Conservation (phyloP, 768 basidiomycete genomes). For the Tulasnella sp. region DNA sequence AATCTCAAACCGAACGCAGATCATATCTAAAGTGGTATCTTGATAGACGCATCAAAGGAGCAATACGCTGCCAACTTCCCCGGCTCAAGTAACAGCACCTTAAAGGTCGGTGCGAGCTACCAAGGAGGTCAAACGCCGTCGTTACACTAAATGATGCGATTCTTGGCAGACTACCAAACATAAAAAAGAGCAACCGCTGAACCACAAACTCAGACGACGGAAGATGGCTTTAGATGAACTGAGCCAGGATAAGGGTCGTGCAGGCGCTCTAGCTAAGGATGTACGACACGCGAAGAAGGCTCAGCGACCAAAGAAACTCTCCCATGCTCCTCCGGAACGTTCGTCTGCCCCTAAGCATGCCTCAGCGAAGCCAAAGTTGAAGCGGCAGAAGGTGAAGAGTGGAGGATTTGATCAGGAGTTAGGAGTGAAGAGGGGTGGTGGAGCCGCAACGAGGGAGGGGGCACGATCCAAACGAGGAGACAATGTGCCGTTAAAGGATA, state of each 20-base stretch:
- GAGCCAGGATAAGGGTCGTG: conserved; percentile 61
- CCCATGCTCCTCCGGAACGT: conserved; percentile 34
- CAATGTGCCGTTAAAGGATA: conserved; percentile 47
- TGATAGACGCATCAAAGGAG: conserved; percentile 67
- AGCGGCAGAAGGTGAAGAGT: conserved; percentile 31
- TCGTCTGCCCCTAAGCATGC: conserved; percentile 39
- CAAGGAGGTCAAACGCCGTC: neutral
- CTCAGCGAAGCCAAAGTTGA: conserved; percentile 35
- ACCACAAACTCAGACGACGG: conserved; percentile 81
- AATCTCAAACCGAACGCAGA: neutral
- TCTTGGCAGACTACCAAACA: conserved; percentile 50
- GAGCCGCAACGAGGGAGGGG: conserved; percentile 47
- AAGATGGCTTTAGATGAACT: conserved; percentile 67
- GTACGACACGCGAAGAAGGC: conserved; percentile 87
- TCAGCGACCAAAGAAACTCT: conserved; percentile 60
- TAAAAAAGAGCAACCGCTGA: conserved; percentile 75
- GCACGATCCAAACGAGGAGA: conserved; percentile 63
- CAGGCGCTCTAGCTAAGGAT: conserved; percentile 59
- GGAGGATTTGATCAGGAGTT: conserved; percentile 60
- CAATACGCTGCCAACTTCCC: conserved; percentile 61
- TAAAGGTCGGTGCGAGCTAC: conserved; percentile 32
- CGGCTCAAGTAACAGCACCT: conserved; percentile 44
- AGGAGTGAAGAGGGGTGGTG: conserved; percentile 43
- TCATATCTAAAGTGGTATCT: neutral
- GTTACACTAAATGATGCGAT: neutral